These are phyloP conservation scores for Hyaloscypha bicolor DNA, from an alignment of 495 filamentous ascomycete genomes.

Conservation along the genomic window DNA sequence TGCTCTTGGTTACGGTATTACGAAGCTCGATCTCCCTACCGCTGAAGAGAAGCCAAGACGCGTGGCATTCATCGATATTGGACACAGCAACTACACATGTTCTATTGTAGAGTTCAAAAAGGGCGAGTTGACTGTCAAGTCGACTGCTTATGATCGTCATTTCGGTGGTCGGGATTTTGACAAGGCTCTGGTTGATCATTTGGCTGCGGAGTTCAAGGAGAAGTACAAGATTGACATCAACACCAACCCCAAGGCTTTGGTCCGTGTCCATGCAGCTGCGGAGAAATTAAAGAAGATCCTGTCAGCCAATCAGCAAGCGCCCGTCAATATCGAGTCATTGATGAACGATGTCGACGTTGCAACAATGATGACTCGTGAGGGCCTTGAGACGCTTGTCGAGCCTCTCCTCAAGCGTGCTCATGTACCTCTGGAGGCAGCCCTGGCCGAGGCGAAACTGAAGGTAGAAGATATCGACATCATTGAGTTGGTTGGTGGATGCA, in stretches of 20 bases:
- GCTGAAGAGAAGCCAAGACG: conserved; percentile 91
- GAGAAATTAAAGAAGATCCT: conserved; percentile 99
- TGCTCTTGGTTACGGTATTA: conserved; percentile 96
- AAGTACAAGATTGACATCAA: conserved; percentile 91
- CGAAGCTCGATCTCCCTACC: conserved; percentile 87
- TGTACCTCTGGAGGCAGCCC: conserved; percentile 81
- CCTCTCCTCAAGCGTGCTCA: conserved; percentile 78
- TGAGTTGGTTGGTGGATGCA: conserved; percentile 93
- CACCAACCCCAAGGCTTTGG: conserved; percentile 83
- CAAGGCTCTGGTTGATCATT: conserved; percentile 89
- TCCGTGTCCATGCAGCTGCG: conserved; percentile 81
- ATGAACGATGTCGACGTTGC: conserved; percentile 97
- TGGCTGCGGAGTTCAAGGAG: conserved; percentile 91
- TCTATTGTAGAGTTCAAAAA: conserved; percentile 96
- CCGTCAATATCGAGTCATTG: conserved; percentile 96
- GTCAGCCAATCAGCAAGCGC: conserved; percentile 90
- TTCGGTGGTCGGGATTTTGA: conserved; percentile 98
- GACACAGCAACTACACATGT: conserved; percentile 92
- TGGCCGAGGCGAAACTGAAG: conserved; percentile 87
- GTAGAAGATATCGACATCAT: conserved; percentile 90
- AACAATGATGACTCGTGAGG: conserved; percentile 87
- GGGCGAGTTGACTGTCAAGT: conserved; percentile 92
- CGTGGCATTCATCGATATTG: conserved; percentile 93
- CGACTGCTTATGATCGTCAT: conserved; percentile 92
- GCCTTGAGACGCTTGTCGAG: conserved; percentile 87